These are phyloP conservation scores for Pseudonitzschia multiseries DNA, from an alignment of 108 stramenopile genomes.

Conservation along the genomic window DNA sequence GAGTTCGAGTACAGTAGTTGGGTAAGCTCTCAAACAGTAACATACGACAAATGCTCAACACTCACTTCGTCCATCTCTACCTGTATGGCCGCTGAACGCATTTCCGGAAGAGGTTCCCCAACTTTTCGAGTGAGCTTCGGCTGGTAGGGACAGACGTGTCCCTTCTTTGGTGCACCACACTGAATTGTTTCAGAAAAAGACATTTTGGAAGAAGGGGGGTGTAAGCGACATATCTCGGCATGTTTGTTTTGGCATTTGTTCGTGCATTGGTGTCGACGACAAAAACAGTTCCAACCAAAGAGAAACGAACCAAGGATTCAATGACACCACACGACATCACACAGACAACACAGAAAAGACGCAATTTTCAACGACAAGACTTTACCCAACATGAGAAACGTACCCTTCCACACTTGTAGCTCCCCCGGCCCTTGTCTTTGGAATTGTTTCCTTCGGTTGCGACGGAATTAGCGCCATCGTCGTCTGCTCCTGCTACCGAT, in stretches of 20 bases:
- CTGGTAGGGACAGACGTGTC: slow-evolving; percentile 92
- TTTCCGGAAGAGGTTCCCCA: slow-evolving; percentile 81
- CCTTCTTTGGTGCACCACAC: slow-evolving; percentile 91
- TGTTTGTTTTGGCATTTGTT: not conserved
- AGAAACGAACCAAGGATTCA: no score
- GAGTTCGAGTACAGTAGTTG: not conserved
- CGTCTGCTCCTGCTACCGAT: slow-evolving; percentile 5
- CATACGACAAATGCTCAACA: not conserved
- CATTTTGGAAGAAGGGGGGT: not conserved
- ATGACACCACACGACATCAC: no score
- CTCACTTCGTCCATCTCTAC: slow-evolving; percentile 88
- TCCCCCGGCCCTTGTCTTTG: slow-evolving; percentile 82
- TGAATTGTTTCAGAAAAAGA: slow-evolving; percentile 9
- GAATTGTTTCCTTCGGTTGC: slow-evolving; percentile 33
- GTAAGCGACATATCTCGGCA: not conserved
- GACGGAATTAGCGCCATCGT: slow-evolving; percentile 32
- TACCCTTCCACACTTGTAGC: slow-evolving; percentile 81
- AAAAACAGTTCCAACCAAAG: not conserved
- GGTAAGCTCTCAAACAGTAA: not conserved
- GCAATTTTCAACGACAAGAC: not conserved
- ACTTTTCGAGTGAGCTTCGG: slow-evolving; percentile 80
- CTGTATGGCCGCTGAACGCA: slow-evolving; percentile 82
- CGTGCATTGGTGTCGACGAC: not conserved
- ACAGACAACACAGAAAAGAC: not conserved
- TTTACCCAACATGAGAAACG: slow-evolving; percentile 5